Evolutionary conservation across 2,329 filamentous ascomycete species (phyloP), one percentile per base, ranked within the genome.

Genomic region (Diatrype stigma): DNA sequence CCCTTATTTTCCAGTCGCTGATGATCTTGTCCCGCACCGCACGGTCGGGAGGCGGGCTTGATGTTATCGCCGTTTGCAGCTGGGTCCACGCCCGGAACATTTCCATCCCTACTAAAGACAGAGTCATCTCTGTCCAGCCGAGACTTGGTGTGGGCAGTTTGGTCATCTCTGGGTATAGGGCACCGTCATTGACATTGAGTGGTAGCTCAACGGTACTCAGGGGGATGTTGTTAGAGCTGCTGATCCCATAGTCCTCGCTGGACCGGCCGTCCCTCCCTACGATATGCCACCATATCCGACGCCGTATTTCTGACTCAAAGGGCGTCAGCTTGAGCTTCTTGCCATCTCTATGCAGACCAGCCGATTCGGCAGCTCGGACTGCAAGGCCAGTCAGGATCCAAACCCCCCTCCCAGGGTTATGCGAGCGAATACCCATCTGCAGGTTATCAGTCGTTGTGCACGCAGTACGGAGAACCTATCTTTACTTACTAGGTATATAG

Each of bases 221-320:
- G 14, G 21, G 16, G 17, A 48, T 22, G 22, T 37, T 22, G 21
- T 14, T 40, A 22, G 34, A 23, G n/a, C 21, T 48, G 14, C 38
- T 23, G 12, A 48, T 23, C 3, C 22, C 46, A 32, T 40, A 48
- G 21, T 48, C 35, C 22, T 48, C 46, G 16, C 16, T 8, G 1
- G 46, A 28, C 7, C 46, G 19, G 7, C 32, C 32, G 23, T 42
- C 35, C 38, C 35, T 32, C 4, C 34, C 17, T 17, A 48, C 47
- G n/a, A 64, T 61, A 35, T 64, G 63, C 63, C 63, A 64, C 63
- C 63, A 65, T 26, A 65, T 54, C 6, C 63, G 54, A 7, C 63
- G 60, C 16, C 63, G 61, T 23, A 65, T 57, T 50, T 65, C 63
- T 28, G 60, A 60, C 38, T 64, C 62, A 28, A 65, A 47, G n/a